These are phyloP conservation scores for Wickerhamomyces rabaulensis DNA, from an alignment of 805 yeast genomes.

Conservation along the genomic window DNA sequence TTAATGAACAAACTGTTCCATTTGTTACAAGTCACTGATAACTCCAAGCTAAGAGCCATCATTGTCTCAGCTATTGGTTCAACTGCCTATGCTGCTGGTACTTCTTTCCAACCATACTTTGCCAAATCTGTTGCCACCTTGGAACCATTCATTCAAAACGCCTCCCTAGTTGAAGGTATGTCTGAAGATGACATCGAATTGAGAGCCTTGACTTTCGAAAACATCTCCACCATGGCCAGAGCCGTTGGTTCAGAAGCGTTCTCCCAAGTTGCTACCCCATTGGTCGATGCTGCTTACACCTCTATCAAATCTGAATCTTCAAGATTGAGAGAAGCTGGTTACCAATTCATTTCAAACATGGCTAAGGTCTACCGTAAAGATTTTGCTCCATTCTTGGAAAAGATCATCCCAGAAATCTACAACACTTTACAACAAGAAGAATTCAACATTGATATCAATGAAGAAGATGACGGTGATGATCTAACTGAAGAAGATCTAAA, in stretches of 20 bases:
- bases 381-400: conserved; percentile 79
- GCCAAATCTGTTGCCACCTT: conserved; percentile 72
- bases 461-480: conserved; percentile 36
- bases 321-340: conserved; percentile 91
- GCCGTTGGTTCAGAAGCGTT: conserved; percentile 94
- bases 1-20: conserved; percentile 84
- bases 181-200: conserved; percentile 87
- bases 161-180: conserved; percentile 67
- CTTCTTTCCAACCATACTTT: conserved; percentile 81
- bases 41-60: conserved; percentile 65
- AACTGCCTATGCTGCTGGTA: conserved; percentile 93
- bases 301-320: conserved; percentile 74
- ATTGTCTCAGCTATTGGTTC: conserved; percentile 96
- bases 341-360: conserved; percentile 87
- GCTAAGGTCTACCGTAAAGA: conserved; percentile 93
- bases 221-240: conserved; percentile 89
- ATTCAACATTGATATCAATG: conserved; percentile 58
- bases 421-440: conserved; percentile 84
- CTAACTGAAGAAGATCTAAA: conserved; percentile 52
- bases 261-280: conserved; percentile 78
- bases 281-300: conserved; percentile 80
- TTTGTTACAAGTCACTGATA: conserved; percentile 73
- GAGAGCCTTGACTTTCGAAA: conserved; percentile 88
- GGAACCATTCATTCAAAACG: conserved; percentile 73
- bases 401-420: conserved; percentile 78